Evolutionary conservation across 495 filamentous ascomycete species (phyloP).

Genomic region (Lasiosphaeriaceae sp.): DNA sequence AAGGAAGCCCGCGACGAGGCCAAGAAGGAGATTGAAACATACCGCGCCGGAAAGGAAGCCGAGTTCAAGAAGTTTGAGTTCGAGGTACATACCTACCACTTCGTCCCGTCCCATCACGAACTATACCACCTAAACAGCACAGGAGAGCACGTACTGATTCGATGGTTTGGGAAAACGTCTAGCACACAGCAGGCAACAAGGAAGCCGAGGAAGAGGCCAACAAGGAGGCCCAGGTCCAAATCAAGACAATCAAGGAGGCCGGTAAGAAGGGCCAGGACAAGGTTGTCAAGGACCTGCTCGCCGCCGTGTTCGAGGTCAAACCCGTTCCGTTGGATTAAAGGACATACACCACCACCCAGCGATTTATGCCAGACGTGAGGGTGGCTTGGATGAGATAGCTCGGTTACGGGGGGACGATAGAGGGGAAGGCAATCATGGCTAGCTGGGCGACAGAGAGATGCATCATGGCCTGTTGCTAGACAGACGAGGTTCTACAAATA

Average conservation of each 20-base stretch:
- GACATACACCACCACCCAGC: neutral
- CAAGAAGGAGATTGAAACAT: constrained; percentile 97
- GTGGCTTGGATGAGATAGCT: neutral
- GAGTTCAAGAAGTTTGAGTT: constrained; percentile 95
- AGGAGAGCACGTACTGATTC: neutral
- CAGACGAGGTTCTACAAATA: too few relatives aligned
- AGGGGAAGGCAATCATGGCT: neutral
- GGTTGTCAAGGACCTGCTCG: constrained; percentile 75
- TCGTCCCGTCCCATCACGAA: neutral
- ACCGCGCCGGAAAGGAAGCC: constrained; percentile 82
- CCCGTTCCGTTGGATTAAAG: constrained; percentile 10
- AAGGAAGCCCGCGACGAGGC: constrained; percentile 92
- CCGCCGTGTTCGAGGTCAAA: constrained; percentile 58
- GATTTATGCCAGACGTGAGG: neutral
- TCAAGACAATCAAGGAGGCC: constrained; percentile 75
- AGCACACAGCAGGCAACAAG: constrained; percentile 88
- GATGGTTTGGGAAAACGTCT: neutral
- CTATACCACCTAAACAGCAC: neutral
- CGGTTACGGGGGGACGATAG: too few relatives aligned
- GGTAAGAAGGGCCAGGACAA: constrained; percentile 73
- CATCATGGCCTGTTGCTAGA: too few relatives aligned
- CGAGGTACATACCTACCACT: constrained; percentile 55
- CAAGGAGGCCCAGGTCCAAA: constrained; percentile 74
- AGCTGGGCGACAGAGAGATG: neutral
- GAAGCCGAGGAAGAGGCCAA: constrained; percentile 80